A percentile compares a stretch with the other conserved stretches of the same genome.
Conservation (phyloP, 1,284 basidiomycete species). For the Leccinum fuscescens region DNA sequence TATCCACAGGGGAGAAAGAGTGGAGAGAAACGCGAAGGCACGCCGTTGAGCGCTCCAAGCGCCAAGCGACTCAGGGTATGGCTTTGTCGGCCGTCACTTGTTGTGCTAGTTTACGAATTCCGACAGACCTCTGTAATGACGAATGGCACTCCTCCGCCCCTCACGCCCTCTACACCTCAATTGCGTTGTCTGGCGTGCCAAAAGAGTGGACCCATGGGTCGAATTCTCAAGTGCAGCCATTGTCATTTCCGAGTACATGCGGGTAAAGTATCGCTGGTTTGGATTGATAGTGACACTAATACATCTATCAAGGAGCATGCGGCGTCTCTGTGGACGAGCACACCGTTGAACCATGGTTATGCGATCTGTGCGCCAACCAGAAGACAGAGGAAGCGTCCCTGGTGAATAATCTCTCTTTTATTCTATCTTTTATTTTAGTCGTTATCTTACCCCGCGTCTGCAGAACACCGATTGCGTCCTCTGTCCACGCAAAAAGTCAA, state of each 20-base stretch:
- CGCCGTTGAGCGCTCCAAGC: slow-evolving; percentile 60
- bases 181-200: slow-evolving; percentile 76
- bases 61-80: slow-evolving; percentile 68
- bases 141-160: slow-evolving; percentile 56
- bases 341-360: slow-evolving; percentile 71
- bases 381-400: slow-evolving; percentile 74
- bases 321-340: slow-evolving; percentile 67
- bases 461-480: slow-evolving; percentile 74
- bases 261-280: slow-evolving; percentile 38
- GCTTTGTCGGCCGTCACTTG: not conserved
- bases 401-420: slow-evolving; percentile 55
- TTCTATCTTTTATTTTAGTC: no score
- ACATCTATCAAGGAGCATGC: slow-evolving; percentile 48
- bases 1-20: slow-evolving; percentile 45
- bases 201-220: slow-evolving; percentile 68
- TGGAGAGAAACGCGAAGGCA: slow-evolving; percentile 75
- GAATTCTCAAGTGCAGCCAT: slow-evolving; percentile 76
- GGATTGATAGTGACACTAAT: slow-evolving; percentile 5
- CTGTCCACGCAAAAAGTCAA: slow-evolving; percentile 64
- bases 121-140: slow-evolving; percentile 49
- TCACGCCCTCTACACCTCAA: slow-evolving; percentile 51
- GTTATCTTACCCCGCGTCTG: slow-evolving; percentile 8
- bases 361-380: slow-evolving; percentile 83
- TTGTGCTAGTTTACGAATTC: not conserved
- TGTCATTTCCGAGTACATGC: slow-evolving; percentile 78